Evolutionary conservation across 495 filamentous ascomycete genomes (phyloP), one percentile per base, ranked within the genome.

Genomic region (Elasticomyces elasticus): DNA sequence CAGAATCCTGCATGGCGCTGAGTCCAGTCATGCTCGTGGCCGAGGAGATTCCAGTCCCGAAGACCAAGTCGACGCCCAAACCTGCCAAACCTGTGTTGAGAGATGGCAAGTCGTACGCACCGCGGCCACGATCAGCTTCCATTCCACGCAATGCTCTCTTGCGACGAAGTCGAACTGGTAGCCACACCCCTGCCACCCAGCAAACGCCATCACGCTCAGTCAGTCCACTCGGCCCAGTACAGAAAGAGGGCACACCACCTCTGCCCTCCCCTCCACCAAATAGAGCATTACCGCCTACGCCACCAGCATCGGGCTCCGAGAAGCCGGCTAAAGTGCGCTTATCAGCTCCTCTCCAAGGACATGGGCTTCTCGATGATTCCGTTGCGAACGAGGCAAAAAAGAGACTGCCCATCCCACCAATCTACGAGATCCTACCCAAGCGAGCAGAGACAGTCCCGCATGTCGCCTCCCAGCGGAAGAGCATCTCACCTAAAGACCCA

Each of bases 21-120:
- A 62, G 58, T n/a, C 63, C 65, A 3, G 56, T 64, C 23, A 61
- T 62, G 57, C 61, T 66, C 7, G 59, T 64, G 11, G 63, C 63
- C 1, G 63, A 65, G 38, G 51, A 60, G 42, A 54, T 63, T 35
- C 64, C 63, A 19, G 33, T 62, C 15, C 31, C 44, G 13, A 61
- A 58, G 30, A 30, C 47, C 28, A 56, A 51, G 27, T 25, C 40
- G 5, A 40, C 47, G 43, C 33, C 41, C 6, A 59, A 55, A 47
- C 56, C 60, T 1, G 56, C 59, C 9, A 47, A 50, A 19, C 46
- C 60, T 9, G 20, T 62, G 5, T 24, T 62, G 11, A 52, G 49
- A 24, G 51, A 61, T 0, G 37, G 51, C 41, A 56, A 53, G 42
- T 41, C 49, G 7, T 62, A 58, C 55, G 46, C 47, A n/a, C 55